A percentile compares a stretch with the other conserved stretches of the same genome.
phyloP scores from a whole-genome alignment of 768 basidiomycete genomes.

The Postia placenta region DNA sequence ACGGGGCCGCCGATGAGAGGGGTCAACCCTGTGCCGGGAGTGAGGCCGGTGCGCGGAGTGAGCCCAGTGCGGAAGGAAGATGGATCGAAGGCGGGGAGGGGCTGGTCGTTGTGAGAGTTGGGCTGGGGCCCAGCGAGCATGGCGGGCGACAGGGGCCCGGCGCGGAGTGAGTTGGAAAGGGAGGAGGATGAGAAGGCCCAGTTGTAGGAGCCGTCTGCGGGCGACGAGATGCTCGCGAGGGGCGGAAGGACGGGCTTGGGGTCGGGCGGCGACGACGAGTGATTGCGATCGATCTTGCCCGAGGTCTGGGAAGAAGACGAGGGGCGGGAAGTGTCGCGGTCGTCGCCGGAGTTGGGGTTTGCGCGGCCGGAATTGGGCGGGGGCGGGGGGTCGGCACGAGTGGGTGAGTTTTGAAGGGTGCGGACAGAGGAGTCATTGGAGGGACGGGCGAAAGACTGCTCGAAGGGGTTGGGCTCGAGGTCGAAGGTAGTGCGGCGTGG shows the following conservation, averaged over 20 bases:
- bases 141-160: conserved; percentile 92
- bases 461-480: conserved; percentile 57
- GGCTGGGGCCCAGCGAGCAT: conserved; percentile 86
- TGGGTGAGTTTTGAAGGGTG: conserved; percentile 23
- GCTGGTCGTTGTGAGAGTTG: conserved; percentile 30
- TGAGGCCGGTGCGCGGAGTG: conserved; percentile 81
- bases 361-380: conserved; percentile 27
- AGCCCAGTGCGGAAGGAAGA: conserved; percentile 77
- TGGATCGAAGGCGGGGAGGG: conserved; percentile 57
- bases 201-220: conserved; percentile 46
- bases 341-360: conserved; percentile 24
- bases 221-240: conserved; percentile 71
- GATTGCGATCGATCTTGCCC: conserved; percentile 16
- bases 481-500: conserved; percentile 27
- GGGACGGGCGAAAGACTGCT: conserved; percentile 72
- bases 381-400: conserved; percentile 24
- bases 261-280: conserved; percentile 21
- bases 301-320: conserved; percentile 18
- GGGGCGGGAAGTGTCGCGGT: conserved; percentile 13
- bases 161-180: conserved; percentile 72
- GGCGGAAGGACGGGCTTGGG: conserved; percentile 79
- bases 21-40: conserved; percentile 79
- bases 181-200: conserved; percentile 60
- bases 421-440: conserved; percentile 44
- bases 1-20: conserved; percentile 51